Percentiles rank a stretch among this genome's conserved stretches.
Evolutionary conservation across 2,329 filamentous ascomycete species (phyloP).

Genomic region (Botrytis galanthina): DNA sequence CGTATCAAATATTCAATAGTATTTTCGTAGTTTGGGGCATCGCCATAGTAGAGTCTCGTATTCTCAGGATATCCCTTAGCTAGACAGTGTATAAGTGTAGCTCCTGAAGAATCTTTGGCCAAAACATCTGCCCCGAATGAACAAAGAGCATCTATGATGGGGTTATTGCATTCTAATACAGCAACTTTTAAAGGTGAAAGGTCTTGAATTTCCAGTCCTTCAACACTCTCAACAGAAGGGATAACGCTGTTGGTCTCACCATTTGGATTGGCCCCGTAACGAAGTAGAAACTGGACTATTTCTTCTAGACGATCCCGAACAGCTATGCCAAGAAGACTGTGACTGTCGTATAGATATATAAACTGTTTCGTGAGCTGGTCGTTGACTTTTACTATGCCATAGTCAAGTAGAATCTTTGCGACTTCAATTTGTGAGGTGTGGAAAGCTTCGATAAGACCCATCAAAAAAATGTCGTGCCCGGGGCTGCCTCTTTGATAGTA

Average conservation of each 20-base stretch:
- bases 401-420: not conserved
- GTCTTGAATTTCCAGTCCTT: rapidly evolving
- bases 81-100: not conserved
- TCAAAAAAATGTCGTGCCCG: rapidly evolving
- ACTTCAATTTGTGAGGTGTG: not conserved
- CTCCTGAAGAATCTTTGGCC: not conserved
- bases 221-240: rapidly evolving
- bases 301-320: rapidly evolving
- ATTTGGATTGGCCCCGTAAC: rapidly evolving
- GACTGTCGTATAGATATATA: rapidly evolving
- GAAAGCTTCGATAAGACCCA: rapidly evolving
- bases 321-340: not conserved
- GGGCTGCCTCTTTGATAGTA: not conserved
- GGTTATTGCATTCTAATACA: not conserved
- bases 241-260: rapidly evolving
- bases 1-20: rapidly evolving
- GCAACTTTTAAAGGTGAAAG: not conserved
- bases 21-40: rapidly evolving
- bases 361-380: rapidly evolving
- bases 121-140: not conserved
- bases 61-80: rapidly evolving
- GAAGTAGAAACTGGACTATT: not conserved
- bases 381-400: not conserved
- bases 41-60: rapidly evolving
- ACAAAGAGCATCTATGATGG: not conserved